Base-by-base conservation (phyloP, 2,329 filamentous ascomycete genomes). In the Dothiorella sarmentorum region DNA sequence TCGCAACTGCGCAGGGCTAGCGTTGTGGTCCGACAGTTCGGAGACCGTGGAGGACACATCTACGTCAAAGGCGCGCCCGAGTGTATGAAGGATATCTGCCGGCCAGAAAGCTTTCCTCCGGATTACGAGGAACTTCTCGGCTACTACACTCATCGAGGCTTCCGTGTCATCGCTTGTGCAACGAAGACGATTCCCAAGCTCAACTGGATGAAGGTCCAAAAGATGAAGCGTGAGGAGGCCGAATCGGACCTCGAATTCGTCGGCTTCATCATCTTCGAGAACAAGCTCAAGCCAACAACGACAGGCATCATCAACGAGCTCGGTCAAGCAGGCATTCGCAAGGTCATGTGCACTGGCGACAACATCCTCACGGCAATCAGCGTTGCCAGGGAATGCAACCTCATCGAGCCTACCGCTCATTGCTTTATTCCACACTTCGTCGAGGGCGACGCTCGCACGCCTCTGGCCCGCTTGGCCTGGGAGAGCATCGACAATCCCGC, bases 241-340 rank as follows among this genome's bases (percentile, higher is more conserved):
- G 94, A 99, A 73, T 88, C 84, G 3, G 81, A 86, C 29, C 82
- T 99, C 10, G 85, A 93, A 44, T 97, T 99, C 68, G 82, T 92
- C 33, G 94, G 94, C 4, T 99, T 99, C 75, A 97, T 99, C 69
- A 88, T 99, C 56, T 99, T 99, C 66, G 94, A 99, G 75, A 99
- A 99, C 76, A 99, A 99, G 75, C 78, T 99, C 61, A 99, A 99
- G 73, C 87, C 90, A 1, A 91, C 85, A 18, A 97, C 93, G 0
- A 82, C 89, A 1, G 82, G 82, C 1, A 89, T 97, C 31, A 84
- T 99, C 24, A 82, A 88, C 58, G 92, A 97, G 74, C 81, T 99
- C 3, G 82, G 85, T 29, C 80, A 87, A 55, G 93, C 95, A 7
- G 89, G 89, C 58, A 96, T 99, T 64, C 85, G 90, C 33, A 88